Evolutionary conservation across 805 yeast genomes (phyloP), one percentile per base, ranked within the genome.

Genomic region (Candida tibetensis): DNA sequence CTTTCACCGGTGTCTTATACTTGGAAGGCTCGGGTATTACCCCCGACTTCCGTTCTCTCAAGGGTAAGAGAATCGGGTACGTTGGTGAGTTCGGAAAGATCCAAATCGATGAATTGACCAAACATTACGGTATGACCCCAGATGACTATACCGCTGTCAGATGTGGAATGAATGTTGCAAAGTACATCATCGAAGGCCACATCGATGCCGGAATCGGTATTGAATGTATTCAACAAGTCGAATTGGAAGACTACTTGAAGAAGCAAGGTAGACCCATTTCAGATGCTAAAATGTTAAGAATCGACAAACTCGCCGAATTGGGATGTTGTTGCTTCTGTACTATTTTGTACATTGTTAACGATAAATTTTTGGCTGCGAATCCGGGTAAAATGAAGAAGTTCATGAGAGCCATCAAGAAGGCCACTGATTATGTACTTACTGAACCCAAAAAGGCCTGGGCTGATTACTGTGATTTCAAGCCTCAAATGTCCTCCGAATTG

Each of bases 241-340:
- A 76, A 51, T 63, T 76, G 48, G 80, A 74, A 51, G 77, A 74
- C 45, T 70, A 70, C 55, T 63, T 69, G 45, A 60, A 61, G 47
- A 40, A 53, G 17, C 58, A 66, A 43, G 77, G 77, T 14, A 64
- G 71, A 49, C 67, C 70, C 21, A 54, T 60, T 25, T 51, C 58
- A 32, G 79, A 72, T 30, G 80, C 74, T 39, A 69, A 73, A 49
- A 76, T 76, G 81, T 58, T 76, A 50, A 66, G 81, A 60, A 76
- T 76, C 48, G 81, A 76, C 51, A 62, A 66, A 47, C 60, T 75
- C 48, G 81, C 81, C 16, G 76, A 76, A 45, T 60, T 75, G 39
- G 81, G 81, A 12, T 75, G 81, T 53, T 75, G 81, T 53, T 75
- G 81, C 48, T 75, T 75, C 72, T 75, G 81, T 48, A 71, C 79